phyloP scores from a whole-genome alignment of 2,329 filamentous ascomycete genomes.

The Penicillium sp. region DNA sequence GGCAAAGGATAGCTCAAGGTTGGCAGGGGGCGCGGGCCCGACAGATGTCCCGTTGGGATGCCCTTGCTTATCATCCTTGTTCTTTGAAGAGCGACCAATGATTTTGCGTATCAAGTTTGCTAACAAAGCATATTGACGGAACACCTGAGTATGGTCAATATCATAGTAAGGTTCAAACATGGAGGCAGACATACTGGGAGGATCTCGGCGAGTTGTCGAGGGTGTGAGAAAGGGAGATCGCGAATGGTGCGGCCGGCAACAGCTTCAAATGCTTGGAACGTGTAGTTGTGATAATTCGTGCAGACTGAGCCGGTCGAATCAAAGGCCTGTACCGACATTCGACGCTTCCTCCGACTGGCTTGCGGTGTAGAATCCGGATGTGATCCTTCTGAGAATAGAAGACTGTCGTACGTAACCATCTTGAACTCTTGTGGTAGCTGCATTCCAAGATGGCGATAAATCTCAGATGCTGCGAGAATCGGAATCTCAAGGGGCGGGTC shows the following conservation, averaged over 20 bases:
- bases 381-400: slow-evolving; percentile 39
- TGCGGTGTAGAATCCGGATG: slow-evolving; percentile 27
- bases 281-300: slow-evolving; percentile 44
- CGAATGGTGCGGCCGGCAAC: slow-evolving; percentile 43
- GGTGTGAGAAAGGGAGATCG: slow-evolving; percentile 48
- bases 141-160: slow-evolving; percentile 29
- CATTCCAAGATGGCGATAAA: slow-evolving; percentile 44
- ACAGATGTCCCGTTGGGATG: slow-evolving; percentile 7
- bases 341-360: slow-evolving; percentile 34
- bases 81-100: slow-evolving; percentile 29
- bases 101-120: slow-evolving; percentile 41
- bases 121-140: slow-evolving; percentile 49
- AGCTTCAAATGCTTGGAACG: slow-evolving; percentile 46
- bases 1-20: slow-evolving; percentile 12
- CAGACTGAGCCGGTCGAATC: slow-evolving; percentile 31
- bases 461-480: slow-evolving; percentile 42
- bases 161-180: background rate
- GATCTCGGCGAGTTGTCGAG: slow-evolving; percentile 46
- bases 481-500: slow-evolving; percentile 47
- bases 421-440: slow-evolving; percentile 44
- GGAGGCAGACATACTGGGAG: slow-evolving; percentile 38
- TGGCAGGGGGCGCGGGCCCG: slow-evolving; percentile 3
- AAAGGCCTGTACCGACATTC: slow-evolving; percentile 34
- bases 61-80: slow-evolving; percentile 13
- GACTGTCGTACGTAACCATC: slow-evolving; percentile 40